A percentile compares a stretch with the other conserved stretches of the same genome.
Evolutionary conservation across 257 asterid genomes (phyloP).

Genomic region (Forsythia suspensa): DNA sequence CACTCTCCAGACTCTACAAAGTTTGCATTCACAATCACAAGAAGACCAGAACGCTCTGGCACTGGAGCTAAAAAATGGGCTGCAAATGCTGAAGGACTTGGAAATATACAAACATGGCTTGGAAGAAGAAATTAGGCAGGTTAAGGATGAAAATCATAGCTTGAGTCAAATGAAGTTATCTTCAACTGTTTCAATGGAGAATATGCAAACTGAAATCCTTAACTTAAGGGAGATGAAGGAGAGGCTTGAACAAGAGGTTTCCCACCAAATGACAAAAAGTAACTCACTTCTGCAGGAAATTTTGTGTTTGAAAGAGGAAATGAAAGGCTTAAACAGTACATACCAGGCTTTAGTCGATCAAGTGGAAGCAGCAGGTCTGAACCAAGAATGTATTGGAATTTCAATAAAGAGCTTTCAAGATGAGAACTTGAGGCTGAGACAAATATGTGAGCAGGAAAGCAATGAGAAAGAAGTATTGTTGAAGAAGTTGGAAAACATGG

Average conservation of each 20-base stretch:
- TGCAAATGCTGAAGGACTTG: conserved; percentile 57
- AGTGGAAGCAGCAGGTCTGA: conserved; percentile 62
- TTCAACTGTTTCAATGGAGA: conserved; percentile 57
- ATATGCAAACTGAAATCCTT: conserved; percentile 60
- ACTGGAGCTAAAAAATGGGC: conserved; percentile 54
- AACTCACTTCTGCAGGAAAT: conserved; percentile 64
- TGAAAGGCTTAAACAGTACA: conserved; percentile 52
- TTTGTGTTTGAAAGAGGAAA: conserved; percentile 65
- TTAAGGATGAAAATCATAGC: conserved; percentile 53
- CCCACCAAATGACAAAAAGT: conserved; percentile 47
- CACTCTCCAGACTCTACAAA: conserved; percentile 54
- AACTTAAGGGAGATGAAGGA: conserved; percentile 66
- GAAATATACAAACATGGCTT: conserved; percentile 56
- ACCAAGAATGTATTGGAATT: conserved; percentile 47
- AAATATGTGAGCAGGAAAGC: conserved; percentile 41
- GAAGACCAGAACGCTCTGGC: conserved; percentile 70
- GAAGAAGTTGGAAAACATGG: conserved; percentile 63
- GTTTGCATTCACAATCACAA: conserved; percentile 62
- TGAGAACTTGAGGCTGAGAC: conserved; percentile 61
- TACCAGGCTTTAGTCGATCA: conserved; percentile 62
- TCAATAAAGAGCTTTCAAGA: conserved; percentile 56
- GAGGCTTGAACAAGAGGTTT: conserved; percentile 75
- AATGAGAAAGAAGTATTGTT: conserved; percentile 54
- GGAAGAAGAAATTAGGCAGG: conserved; percentile 64
- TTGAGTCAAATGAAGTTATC: conserved; percentile 45